Conservation (phyloP, 768 basidiomycete genomes). For the Naganishia vaughanmartiniae region DNA sequence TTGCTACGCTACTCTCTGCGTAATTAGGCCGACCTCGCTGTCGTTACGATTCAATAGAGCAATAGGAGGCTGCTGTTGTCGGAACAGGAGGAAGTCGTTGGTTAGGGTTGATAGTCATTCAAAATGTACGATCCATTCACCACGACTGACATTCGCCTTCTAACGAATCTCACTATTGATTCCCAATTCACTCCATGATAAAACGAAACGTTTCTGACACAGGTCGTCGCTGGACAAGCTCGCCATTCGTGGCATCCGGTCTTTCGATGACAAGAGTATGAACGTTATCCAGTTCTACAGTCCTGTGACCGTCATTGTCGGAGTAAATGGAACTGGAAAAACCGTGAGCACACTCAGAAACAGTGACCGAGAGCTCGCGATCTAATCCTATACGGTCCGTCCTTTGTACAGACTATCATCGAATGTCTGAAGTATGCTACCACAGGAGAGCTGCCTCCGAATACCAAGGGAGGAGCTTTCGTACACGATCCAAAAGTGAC, state of each 20-base stretch:
- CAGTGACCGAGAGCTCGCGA: no score
- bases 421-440: slow-evolving; percentile 99
- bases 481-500: slow-evolving; percentile 82
- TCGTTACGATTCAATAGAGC: no score
- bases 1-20: no score
- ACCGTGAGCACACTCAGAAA: slow-evolving; percentile 57
- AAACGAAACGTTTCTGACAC: background rate
- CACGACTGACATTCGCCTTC: background rate
- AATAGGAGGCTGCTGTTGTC: background rate
- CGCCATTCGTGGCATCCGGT: slow-evolving; percentile 84
- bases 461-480: slow-evolving; percentile 97
- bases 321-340: slow-evolving; percentile 97
- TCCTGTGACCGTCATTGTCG: slow-evolving; percentile 96
- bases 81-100: background rate
- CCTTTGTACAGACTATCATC: slow-evolving; percentile 69
- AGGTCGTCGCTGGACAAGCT: slow-evolving; percentile 84
- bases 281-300: slow-evolving; percentile 94
- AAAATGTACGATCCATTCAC: background rate
- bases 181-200: background rate
- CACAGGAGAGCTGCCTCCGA: slow-evolving; percentile 95
- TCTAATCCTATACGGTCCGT: background rate
- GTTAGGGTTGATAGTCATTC: background rate
- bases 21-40: no score
- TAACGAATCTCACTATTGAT: background rate
- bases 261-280: slow-evolving; percentile 92